phyloP scores from a whole-genome alignment of 2,329 filamentous ascomycete species.

The Teratosphaeria zuluensis region DNA sequence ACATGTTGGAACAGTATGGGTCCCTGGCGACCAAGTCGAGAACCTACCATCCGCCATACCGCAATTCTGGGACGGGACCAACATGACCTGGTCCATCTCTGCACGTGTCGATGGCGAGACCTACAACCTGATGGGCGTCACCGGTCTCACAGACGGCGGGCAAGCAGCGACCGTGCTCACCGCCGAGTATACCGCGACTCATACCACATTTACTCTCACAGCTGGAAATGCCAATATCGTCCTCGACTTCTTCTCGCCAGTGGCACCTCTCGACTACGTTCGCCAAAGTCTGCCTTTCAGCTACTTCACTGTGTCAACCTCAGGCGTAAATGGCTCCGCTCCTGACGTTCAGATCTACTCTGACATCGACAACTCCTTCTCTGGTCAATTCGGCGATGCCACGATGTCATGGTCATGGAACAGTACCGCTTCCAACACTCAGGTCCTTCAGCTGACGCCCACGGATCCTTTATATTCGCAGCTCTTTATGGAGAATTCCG shows the following conservation, averaged over 20 bases:
- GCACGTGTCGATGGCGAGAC: conserved; percentile 31
- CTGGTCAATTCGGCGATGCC: conserved; percentile 23
- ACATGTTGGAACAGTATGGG: conserved; percentile 25
- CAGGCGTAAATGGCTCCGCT: conserved; percentile 10
- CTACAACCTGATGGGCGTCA: conserved; percentile 35
- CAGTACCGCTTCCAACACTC: background rate
- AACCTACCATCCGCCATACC: conserved; percentile 29
- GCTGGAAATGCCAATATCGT: conserved; percentile 28
- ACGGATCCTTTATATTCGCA: conserved; percentile 18
- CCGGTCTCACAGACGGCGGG: conserved; percentile 18
- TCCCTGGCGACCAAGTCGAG: conserved; percentile 31
- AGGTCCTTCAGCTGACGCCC: background rate
- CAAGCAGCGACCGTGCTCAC: conserved; percentile 26
- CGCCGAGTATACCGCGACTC: conserved; percentile 34
- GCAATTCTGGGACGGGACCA: conserved; percentile 36
- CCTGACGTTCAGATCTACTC: conserved; percentile 32
- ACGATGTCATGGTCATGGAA: background rate
- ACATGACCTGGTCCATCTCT: conserved; percentile 34
- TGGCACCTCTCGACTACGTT: conserved; percentile 32
- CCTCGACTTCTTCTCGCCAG: conserved; percentile 37
- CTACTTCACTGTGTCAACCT: conserved; percentile 32
- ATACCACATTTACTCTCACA: conserved; percentile 30
- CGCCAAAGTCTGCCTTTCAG: conserved; percentile 37
- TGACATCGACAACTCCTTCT: conserved; percentile 36
- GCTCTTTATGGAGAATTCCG: conserved; percentile 10